Evolutionary conservation across 768 basidiomycete species (phyloP).

Genomic region (Gloeophyllum trabeum): DNA sequence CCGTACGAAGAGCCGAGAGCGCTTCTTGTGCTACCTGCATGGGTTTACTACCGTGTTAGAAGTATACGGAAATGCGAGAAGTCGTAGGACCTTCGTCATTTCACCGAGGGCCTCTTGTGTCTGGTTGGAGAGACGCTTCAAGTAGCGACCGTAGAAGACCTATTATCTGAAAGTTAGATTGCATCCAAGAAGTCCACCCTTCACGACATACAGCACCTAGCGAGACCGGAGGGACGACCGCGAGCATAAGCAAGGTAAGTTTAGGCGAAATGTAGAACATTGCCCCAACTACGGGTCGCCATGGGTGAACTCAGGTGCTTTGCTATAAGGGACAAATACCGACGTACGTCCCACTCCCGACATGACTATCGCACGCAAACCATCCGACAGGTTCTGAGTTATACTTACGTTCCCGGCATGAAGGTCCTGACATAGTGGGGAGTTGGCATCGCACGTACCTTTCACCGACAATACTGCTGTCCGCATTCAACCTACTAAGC

Average conservation of each 20-base stretch:
- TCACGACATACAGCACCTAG: conserved; percentile 56
- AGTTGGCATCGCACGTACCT: conserved; percentile 34
- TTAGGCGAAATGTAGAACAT: conserved; percentile 92
- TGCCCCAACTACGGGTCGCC: conserved; percentile 53
- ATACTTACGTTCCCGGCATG: conserved; percentile 32
- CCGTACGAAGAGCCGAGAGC: conserved; percentile 75
- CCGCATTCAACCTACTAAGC: conserved; percentile 79
- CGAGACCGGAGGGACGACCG: conserved; percentile 81
- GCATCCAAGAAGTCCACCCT: conserved; percentile 7
- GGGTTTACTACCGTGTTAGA: background rate
- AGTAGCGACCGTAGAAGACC: conserved; percentile 94
- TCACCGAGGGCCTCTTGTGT: conserved; percentile 95
- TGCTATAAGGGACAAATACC: background rate
- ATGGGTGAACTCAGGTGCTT: background rate
- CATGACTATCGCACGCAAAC: conserved; percentile 78
- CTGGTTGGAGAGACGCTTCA: conserved; percentile 81
- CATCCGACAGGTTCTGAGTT: conserved; percentile 74
- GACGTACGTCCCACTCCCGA: conserved; percentile 84
- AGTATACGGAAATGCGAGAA: background rate
- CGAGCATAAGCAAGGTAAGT: conserved; percentile 86
- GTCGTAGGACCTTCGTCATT: conserved; percentile 61
- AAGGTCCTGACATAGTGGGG: background rate
- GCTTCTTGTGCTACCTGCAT: conserved; percentile 78
- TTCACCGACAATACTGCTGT: conserved; percentile 90
- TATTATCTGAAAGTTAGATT: no score